Evolutionary conservation across 306 rosid species (phyloP).

Genomic region (Cucumis sativus): Cucumber_9930_V3 NC_026657.2:16954001-16954500

Average conservation of each 20-base stretch:
- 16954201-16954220: neutral
- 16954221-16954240: neutral
- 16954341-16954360: neutral
- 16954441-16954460: neutral
- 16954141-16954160: neutral
- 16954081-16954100: conserved; percentile 60
- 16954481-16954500: neutral
- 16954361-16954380: neutral
- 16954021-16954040: conserved; percentile 25
- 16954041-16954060: conserved; percentile 76
- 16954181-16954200: neutral
- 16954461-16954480: neutral
- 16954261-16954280: neutral
- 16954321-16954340: neutral
- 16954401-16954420: neutral
- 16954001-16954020: conserved; percentile 36
- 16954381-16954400: conserved; percentile 8
- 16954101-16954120: conserved; percentile 21
- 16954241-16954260: neutral
- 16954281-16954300: neutral
- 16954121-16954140: neutral
- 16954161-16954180: neutral
- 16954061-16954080: conserved; percentile 69
- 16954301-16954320: neutral
- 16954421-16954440: neutral